Percentiles rank a stretch among this genome's conserved stretches.
These are phyloP conservation scores for Amanita muscaria DNA, from an alignment of 768 basidiomycete genomes.

Conservation along the genomic window DNA sequence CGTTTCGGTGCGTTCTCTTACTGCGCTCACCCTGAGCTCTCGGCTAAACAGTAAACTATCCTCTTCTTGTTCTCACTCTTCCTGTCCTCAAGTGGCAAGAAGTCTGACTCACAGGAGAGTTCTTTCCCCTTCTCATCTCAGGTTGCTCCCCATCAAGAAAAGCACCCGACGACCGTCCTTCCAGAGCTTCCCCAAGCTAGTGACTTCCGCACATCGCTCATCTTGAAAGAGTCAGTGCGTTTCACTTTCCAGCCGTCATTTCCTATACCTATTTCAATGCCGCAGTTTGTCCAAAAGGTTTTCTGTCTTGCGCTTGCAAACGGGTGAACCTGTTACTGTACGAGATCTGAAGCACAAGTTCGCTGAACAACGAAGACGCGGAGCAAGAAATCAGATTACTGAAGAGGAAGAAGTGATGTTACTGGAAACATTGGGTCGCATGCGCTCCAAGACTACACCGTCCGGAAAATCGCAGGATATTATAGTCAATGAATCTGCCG, in stretches of 20 bases:
- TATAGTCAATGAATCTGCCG: conserved; percentile 21
- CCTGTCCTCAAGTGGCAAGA: conserved; percentile 64
- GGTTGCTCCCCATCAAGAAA: conserved; percentile 10
- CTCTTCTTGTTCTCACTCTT: conserved; percentile 14
- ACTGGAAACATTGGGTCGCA: conserved; percentile 55
- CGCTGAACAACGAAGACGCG: conserved; percentile 68
- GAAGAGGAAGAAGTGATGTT: conserved; percentile 85
- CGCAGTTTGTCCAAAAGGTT: conserved; percentile 74
- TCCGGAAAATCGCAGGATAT: conserved; percentile 29
- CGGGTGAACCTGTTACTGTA: conserved; percentile 57
- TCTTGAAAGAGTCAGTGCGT: conserved; percentile 69
- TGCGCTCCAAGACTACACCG: conserved; percentile 26
- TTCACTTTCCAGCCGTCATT: background rate
- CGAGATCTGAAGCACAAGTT: conserved; percentile 58
- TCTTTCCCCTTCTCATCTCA: conserved; percentile 24
- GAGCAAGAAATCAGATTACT: conserved; percentile 57
- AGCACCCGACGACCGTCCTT: conserved; percentile 30
- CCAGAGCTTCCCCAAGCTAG: conserved; percentile 57
- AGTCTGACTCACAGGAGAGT: conserved; percentile 58
- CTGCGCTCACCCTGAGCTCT: conserved; percentile 16
- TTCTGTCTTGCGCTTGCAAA: conserved; percentile 62
- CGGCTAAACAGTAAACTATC: conserved; percentile 16
- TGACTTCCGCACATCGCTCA: conserved; percentile 82
- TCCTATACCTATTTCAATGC: conserved; percentile 12
- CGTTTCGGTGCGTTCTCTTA: conserved; percentile 62